phyloP scores from a whole-genome alignment of 2,329 filamentous ascomycete genomes.

The Tricladium varicosporioides region DNA sequence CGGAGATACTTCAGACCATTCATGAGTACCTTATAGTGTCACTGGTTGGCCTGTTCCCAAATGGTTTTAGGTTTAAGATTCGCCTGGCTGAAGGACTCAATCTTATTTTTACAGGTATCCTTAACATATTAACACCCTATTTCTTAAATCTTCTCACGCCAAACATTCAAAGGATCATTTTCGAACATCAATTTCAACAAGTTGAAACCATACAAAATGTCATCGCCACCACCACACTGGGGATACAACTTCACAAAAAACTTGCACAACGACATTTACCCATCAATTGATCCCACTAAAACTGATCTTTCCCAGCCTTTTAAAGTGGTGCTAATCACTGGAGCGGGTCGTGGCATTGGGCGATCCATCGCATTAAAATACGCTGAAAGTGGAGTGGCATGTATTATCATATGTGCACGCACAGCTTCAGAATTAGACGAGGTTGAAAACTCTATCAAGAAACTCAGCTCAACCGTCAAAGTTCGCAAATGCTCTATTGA shows the following conservation, averaged over 20 bases:
- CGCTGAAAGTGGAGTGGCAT: conserved; percentile 63
- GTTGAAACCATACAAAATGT: not conserved
- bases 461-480: not conserved
- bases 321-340: conserved; percentile 80
- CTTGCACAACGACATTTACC: conserved; percentile 4
- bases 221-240: not conserved
- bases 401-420: conserved; percentile 12
- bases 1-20: no score
- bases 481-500: conserved; percentile 9
- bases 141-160: no score
- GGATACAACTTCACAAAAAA: conserved; percentile 6
- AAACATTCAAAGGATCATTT: no score
- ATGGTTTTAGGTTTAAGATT: no score
- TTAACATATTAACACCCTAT: no score
- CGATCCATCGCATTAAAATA: conserved; percentile 55
- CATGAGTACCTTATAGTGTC: no score
- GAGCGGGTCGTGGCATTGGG: conserved; percentile 75
- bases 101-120: no score
- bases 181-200: not conserved
- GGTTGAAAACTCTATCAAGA: conserved; percentile 3
- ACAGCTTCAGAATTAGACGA: conserved; percentile 9
- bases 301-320: not conserved
- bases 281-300: conserved; percentile 5
- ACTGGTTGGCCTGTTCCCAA: no score
- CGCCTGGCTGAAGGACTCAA: no score